A percentile compares a stretch with the other conserved stretches of the same genome.
These are phyloP conservation scores for Arachnopeziza araneosa DNA, from an alignment of 2,329 filamentous ascomycete species.

Conservation along the genomic window DNA sequence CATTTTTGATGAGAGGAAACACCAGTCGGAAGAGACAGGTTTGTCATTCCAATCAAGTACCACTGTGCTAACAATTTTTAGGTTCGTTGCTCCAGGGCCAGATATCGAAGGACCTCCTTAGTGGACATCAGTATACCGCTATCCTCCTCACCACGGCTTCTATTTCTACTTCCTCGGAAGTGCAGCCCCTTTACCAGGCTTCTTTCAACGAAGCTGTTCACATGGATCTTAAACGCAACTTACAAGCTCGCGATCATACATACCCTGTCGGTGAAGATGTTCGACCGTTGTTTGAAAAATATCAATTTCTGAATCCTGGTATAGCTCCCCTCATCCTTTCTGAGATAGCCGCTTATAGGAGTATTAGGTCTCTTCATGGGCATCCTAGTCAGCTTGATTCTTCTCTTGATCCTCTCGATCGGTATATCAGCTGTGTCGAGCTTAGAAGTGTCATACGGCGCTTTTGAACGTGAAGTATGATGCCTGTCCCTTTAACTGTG, in stretches of 20 bases:
- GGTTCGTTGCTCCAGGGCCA: slow-evolving; percentile 15
- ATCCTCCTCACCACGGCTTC: slow-evolving; percentile 66
- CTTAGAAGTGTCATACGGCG: slow-evolving; percentile 84
- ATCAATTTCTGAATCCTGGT: slow-evolving; percentile 92
- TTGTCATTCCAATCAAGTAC: not conserved
- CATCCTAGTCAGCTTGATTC: slow-evolving; percentile 61
- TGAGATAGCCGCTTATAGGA: not conserved
- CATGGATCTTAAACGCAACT: slow-evolving; percentile 65
- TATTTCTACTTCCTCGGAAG: not conserved
- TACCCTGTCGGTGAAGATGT: slow-evolving; percentile 28
- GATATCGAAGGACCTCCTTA: slow-evolving; percentile 32
- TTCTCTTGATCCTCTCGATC: slow-evolving; percentile 72
- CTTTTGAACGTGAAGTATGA: slow-evolving; percentile 80
- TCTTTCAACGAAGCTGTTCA: slow-evolving; percentile 59
- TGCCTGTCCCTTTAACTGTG: not conserved
- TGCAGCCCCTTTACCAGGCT: slow-evolving; percentile 49
- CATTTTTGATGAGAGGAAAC: not conserved
- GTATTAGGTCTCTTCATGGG: slow-evolving; percentile 80
- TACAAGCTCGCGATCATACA: slow-evolving; percentile 24
- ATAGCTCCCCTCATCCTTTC: slow-evolving; percentile 29
- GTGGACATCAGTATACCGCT: slow-evolving; percentile 57
- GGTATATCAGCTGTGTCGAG: slow-evolving; percentile 72
- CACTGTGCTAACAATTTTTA: not conserved
- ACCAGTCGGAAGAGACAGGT: not conserved
- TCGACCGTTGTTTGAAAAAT: slow-evolving; percentile 75